Evolutionary conservation across 257 asterid genomes (phyloP).

Genomic region (Solanum acaule): DNA sequence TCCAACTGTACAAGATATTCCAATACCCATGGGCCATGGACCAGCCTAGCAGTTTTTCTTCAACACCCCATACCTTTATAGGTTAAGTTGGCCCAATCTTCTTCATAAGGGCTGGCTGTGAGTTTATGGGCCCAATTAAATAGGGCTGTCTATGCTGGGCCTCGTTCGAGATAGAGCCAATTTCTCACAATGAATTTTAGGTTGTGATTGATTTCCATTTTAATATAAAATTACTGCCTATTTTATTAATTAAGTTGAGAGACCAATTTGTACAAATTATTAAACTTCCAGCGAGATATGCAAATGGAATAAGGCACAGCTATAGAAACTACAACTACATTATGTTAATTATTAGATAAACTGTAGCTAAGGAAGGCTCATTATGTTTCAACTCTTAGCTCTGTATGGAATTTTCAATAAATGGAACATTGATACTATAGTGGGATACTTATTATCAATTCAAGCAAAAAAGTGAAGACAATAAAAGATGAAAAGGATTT

Average conservation of each 20-base stretch:
- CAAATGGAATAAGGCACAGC: no score
- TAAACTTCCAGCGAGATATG: no score
- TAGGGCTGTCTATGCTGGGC: background rate
- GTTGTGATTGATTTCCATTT: no score
- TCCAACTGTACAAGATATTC: background rate
- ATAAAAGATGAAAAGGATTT: background rate
- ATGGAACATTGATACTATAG: no score
- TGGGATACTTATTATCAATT: background rate
- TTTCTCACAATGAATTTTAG: background rate
- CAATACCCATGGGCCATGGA: background rate
- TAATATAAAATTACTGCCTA: no score
- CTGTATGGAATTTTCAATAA: no score
- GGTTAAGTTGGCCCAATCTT: background rate
- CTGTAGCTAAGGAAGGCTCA: no score
- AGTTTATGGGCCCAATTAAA: background rate
- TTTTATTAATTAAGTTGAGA: no score
- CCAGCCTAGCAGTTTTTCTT: background rate
- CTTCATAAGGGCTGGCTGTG: background rate
- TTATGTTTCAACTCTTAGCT: no score
- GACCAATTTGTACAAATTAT: no score
- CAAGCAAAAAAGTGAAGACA: background rate
- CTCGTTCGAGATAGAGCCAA: background rate
- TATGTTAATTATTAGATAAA: no score
- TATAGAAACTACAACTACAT: no score
- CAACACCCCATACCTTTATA: background rate